Evolutionary conservation across 208 protist genomes (phyloP).

Genomic region (Entamoeba moshkovskii): DNA sequence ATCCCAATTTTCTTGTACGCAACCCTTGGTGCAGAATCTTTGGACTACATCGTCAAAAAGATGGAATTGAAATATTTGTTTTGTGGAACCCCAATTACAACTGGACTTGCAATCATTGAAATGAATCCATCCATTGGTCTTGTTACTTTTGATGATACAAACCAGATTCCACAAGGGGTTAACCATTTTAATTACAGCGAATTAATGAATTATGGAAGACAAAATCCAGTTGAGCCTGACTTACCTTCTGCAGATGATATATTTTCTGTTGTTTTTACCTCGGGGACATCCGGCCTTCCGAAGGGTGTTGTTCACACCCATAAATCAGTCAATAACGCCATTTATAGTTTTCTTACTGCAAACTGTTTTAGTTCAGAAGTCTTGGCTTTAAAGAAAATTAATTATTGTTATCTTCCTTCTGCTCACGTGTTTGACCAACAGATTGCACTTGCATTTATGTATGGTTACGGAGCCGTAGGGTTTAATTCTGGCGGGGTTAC

Average conservation of each 20-base stretch:
- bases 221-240: not conserved
- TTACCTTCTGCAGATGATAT: not conserved
- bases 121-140: not conserved
- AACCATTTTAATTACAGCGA: not conserved
- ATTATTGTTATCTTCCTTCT: not conserved
- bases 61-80: not conserved
- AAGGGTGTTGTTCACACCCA: slow-evolving; percentile 27
- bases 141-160: not conserved
- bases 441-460: not conserved
- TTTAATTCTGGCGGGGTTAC: not conserved
- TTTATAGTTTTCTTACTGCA: not conserved
- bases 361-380: not conserved
- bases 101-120: not conserved
- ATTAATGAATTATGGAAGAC: not conserved
- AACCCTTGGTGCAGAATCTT: not conserved
- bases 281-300: slow-evolving; percentile 23
- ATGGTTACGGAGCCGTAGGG: not conserved
- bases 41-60: not conserved
- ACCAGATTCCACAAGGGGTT: not conserved
- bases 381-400: not conserved
- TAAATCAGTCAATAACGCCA: not conserved
- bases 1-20: not conserved
- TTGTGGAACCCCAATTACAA: not conserved
- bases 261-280: slow-evolving; percentile 27
- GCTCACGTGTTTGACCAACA: not conserved